Evolutionary conservation across 2,329 filamentous ascomycete species (phyloP).

Genomic region (Calonectria leucothoes): DNA sequence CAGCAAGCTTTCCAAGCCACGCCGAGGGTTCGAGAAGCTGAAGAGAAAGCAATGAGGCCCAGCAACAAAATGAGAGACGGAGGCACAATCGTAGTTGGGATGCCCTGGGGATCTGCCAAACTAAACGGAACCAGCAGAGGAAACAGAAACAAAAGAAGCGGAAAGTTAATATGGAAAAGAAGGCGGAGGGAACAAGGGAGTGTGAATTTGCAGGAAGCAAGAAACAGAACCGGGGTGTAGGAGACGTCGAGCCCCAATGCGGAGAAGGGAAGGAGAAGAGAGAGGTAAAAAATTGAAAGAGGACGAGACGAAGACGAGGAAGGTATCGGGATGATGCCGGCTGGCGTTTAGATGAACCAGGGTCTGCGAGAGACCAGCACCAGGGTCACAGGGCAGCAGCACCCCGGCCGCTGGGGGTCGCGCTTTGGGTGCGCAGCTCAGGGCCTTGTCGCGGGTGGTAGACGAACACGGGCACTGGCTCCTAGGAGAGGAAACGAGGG

Average conservation of each 20-base stretch:
- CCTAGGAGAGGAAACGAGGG: constrained; percentile 15
- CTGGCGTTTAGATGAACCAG: constrained; percentile 9
- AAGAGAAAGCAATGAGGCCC: constrained; percentile 14
- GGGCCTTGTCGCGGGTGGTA: constrained; percentile 8
- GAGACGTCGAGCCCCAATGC: constrained; percentile 27
- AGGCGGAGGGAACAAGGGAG: not conserved
- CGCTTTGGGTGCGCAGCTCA: not conserved
- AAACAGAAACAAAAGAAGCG: constrained; percentile 13
- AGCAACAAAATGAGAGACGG: constrained; percentile 18
- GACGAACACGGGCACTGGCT: not conserved
- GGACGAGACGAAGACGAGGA: constrained; percentile 14
- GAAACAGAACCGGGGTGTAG: constrained; percentile 17
- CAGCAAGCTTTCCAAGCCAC: constrained; percentile 15
- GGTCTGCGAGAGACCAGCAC: not conserved
- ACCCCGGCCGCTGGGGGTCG: constrained; percentile 1
- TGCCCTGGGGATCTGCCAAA: constrained; percentile 14
- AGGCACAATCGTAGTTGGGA: constrained; percentile 11
- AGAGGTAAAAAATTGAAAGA: constrained; percentile 20
- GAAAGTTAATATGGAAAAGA: constrained; percentile 9
- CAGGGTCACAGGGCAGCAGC: constrained; percentile 2
- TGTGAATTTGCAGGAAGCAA: not conserved
- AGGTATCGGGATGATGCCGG: constrained; percentile 20
- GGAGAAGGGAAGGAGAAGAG: constrained; percentile 1
- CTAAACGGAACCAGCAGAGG: constrained; percentile 12
- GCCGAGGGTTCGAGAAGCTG: not conserved